Percentiles rank a stretch among this genome's conserved stretches.
phyloP scores from a whole-genome alignment of 169 alveolate genomes.

The Blepharisma undulans region DNA sequence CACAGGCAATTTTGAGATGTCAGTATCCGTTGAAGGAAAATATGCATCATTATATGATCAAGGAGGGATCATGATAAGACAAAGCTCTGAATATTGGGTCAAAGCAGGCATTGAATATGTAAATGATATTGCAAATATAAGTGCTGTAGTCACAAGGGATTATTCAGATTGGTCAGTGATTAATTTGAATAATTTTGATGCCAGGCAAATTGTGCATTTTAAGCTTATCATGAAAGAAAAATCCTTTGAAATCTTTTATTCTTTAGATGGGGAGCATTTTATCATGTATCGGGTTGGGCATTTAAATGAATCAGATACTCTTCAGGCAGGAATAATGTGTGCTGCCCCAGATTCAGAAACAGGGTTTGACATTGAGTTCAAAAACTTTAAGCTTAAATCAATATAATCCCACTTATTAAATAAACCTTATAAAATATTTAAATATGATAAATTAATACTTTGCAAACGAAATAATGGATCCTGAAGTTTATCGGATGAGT shows the following conservation, averaged over 20 bases:
- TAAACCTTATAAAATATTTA: not conserved
- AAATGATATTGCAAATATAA: not conserved
- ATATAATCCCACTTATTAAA: not conserved
- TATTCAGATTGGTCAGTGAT: slow-evolving; percentile 35
- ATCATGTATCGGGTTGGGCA: not conserved
- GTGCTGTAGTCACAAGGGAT: slow-evolving; percentile 38
- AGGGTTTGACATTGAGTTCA: slow-evolving; percentile 15
- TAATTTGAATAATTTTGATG: not conserved
- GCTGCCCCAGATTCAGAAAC: slow-evolving; percentile 8
- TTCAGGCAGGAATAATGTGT: slow-evolving; percentile 16
- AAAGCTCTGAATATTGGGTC: not conserved
- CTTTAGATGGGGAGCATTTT: not conserved
- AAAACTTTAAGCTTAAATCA: not conserved
- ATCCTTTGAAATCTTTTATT: slow-evolving; percentile 9
- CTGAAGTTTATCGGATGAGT: not conserved
- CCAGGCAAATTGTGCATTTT: not conserved
- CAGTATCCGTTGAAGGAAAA: slow-evolving; percentile 13
- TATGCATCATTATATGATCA: slow-evolving; percentile 17
- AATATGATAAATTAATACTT: too few relatives aligned
- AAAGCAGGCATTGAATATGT: slow-evolving; percentile 35
- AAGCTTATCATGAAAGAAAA: not conserved
- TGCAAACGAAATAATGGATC: not conserved
- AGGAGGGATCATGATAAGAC: slow-evolving; percentile 9
- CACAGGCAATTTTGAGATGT: slow-evolving; percentile 10
- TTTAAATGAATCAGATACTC: not conserved